Conservation (phyloP, 2,329 filamentous ascomycete genomes). For the Neonectria neomacrospora region DNA sequence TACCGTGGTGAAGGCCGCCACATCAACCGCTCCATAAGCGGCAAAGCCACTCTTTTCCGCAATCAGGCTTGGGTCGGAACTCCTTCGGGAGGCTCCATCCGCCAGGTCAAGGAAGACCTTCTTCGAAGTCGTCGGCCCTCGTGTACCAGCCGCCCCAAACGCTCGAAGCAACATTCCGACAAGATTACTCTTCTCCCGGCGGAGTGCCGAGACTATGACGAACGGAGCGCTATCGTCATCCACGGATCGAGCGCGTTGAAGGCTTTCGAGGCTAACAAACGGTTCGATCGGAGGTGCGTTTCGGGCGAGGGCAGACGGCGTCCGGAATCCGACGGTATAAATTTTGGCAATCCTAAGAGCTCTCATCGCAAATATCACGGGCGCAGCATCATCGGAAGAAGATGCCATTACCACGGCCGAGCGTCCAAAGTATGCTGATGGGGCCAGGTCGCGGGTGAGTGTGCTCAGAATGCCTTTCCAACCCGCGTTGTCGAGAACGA, state of each 20-base stretch:
- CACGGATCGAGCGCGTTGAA: slow-evolving; percentile 63
- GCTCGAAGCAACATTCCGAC: slow-evolving; percentile 82
- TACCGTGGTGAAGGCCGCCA: slow-evolving; percentile 85
- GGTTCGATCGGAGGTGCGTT: slow-evolving; percentile 78
- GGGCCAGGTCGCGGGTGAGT: slow-evolving; percentile 82
- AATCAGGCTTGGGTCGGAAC: slow-evolving; percentile 73
- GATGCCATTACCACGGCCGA: slow-evolving; percentile 81
- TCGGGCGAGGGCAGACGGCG: slow-evolving; percentile 67
- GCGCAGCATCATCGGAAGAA: slow-evolving; percentile 78
- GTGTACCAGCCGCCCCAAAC: slow-evolving; percentile 61
- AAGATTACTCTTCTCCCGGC: slow-evolving; percentile 80
- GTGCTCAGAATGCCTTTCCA: slow-evolving; percentile 89
- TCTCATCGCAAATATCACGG: slow-evolving; percentile 81
- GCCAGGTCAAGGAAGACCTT: slow-evolving; percentile 87
- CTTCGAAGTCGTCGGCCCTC: slow-evolving; percentile 53
- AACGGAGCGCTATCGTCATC: slow-evolving; percentile 72
- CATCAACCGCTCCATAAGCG: slow-evolving; percentile 81
- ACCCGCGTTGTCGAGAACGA: slow-evolving; percentile 83
- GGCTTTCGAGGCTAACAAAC: slow-evolving; percentile 77
- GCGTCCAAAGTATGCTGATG: slow-evolving; percentile 81
- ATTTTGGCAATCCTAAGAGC: slow-evolving; percentile 81
- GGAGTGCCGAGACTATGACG: slow-evolving; percentile 82
- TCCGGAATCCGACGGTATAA: slow-evolving; percentile 85
- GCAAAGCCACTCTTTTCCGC: slow-evolving; percentile 82
- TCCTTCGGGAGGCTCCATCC: slow-evolving; percentile 64